Percentiles rank a stretch among this genome's conserved stretches.
Evolutionary conservation across 306 rosid genomes (phyloP).

Genomic region (Urtica urens): DNA sequence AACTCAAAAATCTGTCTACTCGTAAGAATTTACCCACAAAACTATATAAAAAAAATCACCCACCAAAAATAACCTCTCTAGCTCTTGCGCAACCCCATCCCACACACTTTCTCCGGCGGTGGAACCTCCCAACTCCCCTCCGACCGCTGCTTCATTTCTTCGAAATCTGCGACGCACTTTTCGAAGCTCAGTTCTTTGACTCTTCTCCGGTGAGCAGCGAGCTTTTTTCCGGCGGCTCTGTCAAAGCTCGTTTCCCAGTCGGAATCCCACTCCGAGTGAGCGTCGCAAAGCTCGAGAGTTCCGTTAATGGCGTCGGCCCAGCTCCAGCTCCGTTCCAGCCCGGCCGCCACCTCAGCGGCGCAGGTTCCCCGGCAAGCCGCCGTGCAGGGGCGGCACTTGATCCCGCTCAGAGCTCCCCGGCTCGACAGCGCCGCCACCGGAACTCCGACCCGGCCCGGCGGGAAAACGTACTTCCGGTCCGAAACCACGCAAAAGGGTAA

Average conservation of each 20-base stretch:
- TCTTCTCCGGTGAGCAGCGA: slow-evolving; percentile 23
- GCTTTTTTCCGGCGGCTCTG: slow-evolving; percentile 30
- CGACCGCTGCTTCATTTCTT: slow-evolving; percentile 17
- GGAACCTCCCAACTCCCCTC: slow-evolving; percentile 50
- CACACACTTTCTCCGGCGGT: slow-evolving; percentile 31
- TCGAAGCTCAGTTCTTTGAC: slow-evolving; percentile 20
- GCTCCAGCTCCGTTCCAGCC: slow-evolving; percentile 50
- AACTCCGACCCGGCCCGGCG: slow-evolving; percentile 51
- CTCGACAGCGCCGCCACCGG: slow-evolving; percentile 80
- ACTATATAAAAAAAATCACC: no score
- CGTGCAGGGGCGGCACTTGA: slow-evolving; percentile 71
- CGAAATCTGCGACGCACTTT: slow-evolving; percentile 33
- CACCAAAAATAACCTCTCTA: no score
- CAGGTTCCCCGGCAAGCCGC: slow-evolving; percentile 47
- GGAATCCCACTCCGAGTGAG: slow-evolving; percentile 42
- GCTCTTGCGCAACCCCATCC: slow-evolving; percentile 22
- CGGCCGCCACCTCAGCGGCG: slow-evolving; percentile 33
- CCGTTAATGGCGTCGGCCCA: slow-evolving; percentile 71
- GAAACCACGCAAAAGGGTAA: slow-evolving; percentile 76
- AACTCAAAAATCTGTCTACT: no score
- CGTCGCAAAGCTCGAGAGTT: slow-evolving; percentile 46
- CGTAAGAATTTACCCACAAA: no score
- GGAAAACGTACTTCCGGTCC: slow-evolving; percentile 57
- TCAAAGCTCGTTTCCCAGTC: slow-evolving; percentile 65
- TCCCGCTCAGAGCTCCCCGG: slow-evolving; percentile 62